A percentile compares a stretch with the other conserved stretches of the same genome.
phyloP scores from a whole-genome alignment of 2,329 filamentous ascomycete genomes.

The Malbranchea cinnamomea region DNA sequence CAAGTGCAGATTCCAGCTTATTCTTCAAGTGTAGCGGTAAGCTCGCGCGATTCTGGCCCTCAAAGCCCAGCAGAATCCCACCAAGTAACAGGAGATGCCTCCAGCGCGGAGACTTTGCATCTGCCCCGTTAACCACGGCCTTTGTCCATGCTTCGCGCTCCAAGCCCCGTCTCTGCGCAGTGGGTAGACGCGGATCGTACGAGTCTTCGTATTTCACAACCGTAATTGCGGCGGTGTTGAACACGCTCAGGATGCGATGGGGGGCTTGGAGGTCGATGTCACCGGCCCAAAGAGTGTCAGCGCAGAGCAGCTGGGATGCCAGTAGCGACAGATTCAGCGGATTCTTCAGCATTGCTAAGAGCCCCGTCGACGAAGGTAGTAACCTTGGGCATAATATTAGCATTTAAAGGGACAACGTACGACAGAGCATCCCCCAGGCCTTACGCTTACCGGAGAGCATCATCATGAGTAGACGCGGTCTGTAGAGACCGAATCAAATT shows the following conservation, averaged over 20 bases:
- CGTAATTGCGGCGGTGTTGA: constrained; percentile 44
- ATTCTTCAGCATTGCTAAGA: constrained; percentile 39
- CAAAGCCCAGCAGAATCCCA: constrained; percentile 64
- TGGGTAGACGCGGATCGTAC: constrained; percentile 20
- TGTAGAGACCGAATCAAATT: constrained; percentile 47
- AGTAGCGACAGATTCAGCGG: constrained; percentile 47
- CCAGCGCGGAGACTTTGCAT: constrained; percentile 55
- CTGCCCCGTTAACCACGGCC: constrained; percentile 43
- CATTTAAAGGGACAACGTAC: too few relatives aligned
- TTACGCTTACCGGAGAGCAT: constrained; percentile 39
- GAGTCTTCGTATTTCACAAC: constrained; percentile 33
- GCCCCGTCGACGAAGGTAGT: constrained; percentile 36
- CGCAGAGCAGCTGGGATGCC: constrained; percentile 43
- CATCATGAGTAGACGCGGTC: constrained; percentile 41
- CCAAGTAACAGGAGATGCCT: constrained; percentile 69
- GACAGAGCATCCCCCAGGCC: too few relatives aligned
- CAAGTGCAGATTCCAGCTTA: constrained; percentile 58
- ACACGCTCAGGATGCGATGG: constrained; percentile 44
- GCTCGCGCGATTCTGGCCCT: constrained; percentile 46
- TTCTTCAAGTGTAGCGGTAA: constrained; percentile 48
- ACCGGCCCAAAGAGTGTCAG: constrained; percentile 43
- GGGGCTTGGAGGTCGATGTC: constrained; percentile 39
- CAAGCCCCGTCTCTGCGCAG: constrained; percentile 35
- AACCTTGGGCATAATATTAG: constrained; percentile 25
- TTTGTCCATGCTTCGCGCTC: constrained; percentile 42